Base-by-base conservation (phyloP, 2,329 filamentous ascomycete genomes). In the Colletotrichum limetticola region DNA sequence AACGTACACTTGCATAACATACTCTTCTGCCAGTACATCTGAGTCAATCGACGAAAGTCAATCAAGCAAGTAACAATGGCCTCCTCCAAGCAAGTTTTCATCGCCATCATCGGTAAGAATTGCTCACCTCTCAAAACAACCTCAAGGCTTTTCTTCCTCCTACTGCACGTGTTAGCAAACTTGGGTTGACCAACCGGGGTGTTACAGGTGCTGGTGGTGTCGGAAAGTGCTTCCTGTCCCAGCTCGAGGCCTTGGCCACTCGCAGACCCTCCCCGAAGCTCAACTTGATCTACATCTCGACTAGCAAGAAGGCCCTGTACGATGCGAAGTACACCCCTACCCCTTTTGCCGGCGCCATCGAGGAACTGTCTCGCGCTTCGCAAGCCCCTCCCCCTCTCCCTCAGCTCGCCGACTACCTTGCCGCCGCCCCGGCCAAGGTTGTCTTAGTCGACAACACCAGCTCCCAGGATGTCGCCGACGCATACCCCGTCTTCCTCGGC, bases 361-460 rank as follows among this genome's bases (percentile, higher is more conserved):
- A 92, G 63, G 86, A 90, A 57, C 90, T 97, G 63, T 87, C 89
- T 56, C 83, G 89, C 16, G 92, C 93, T 26, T 85, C 87, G 32
- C 91, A 91, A 75, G 85, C 91, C 3, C 89, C 94, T 11, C 89
- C 94, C 22, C 85, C 90, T 49, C 87, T 95, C 58, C 82, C 92
- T 56, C 89, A 96, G 78, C 89, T 97, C 52, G 90, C 92, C 76
- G 90, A 93, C 42, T 97, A 94, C 83, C 92, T 99, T 58, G 89
- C 91, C 72, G 89, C 90, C 56, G 93, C 95, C 1, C 95, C 95
- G 2, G 90, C 91, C 74, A 94, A 93, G 80, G 91, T 93, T 56
- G 88, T 99, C 57, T 87, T 99, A 35, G 92, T 99, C 76, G 97
- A 99, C 88, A 98, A 98, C 86, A 99, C 97, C 65, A 97, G 94